Evolutionary conservation across 2,329 filamentous ascomycete species (phyloP), one percentile per base, ranked within the genome.

Genomic region (Colletotrichum sp.): DNA sequence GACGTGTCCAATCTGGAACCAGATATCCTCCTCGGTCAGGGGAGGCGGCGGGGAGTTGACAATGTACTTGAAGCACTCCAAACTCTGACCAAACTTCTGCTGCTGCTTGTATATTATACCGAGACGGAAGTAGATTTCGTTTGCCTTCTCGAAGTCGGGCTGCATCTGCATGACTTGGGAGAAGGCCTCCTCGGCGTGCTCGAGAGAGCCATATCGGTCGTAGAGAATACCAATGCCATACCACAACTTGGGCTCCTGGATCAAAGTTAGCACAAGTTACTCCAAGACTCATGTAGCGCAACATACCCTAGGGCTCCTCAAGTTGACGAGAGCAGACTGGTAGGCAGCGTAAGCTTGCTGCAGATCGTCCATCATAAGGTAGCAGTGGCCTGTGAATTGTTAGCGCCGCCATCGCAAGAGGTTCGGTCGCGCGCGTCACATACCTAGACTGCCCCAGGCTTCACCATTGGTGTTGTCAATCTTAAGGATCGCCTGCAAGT

Each of bases 101-200:
- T 98, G 97, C 82, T 98, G 96, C 85, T 99, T 99, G 88, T 98
- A 98, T 79, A 99, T 98, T 87, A 99, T 99, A n/a, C 97, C 97
- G 11, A 99, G 91, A 32, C 97, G 93, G 86, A 99, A 99, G 85
- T 98, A 99, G 70, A 99, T 98, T 84, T 99, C 97, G 82, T 98
- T 98, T 73, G 96, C 96, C 90, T 99, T 99, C 82, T 99, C 97
- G 80, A 98, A 98, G 80, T 96, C 94, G 6, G 96, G 97, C 81
- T 98, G 94, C 94, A 99, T 98, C 80, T 95, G 94, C 97, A 99
- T 98, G 77, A 99, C 97, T 82, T 98, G 95, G 3, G 96, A 98
- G 83, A 98, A 98, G 7, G 97, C 97, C 83, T 98, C 97, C 84
- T 98, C 97, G 79, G 97, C 97, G 84, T 98, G 98, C 81, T 99